phyloP scores from a whole-genome alignment of 2,329 filamentous ascomycete genomes.

The Colletotrichum lindemuthianum region DNA sequence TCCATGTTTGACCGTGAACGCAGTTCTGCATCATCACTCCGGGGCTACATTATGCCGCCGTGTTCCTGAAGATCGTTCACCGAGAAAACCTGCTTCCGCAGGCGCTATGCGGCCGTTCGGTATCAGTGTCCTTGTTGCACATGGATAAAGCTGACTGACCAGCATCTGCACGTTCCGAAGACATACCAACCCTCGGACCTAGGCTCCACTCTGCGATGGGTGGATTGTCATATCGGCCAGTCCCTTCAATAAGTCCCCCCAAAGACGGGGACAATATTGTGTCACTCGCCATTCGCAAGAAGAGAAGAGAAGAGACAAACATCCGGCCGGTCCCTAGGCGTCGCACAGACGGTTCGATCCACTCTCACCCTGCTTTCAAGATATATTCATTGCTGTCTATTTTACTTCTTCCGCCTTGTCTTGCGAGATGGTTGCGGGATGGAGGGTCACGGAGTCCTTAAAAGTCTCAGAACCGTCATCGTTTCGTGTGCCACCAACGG shows the following conservation, averaged over 20 bases:
- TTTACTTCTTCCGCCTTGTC: constrained; percentile 18
- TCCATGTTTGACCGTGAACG: background rate
- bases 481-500: constrained; percentile 7
- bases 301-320: constrained; percentile 25
- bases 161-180: constrained; percentile 1
- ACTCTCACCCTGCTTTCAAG: constrained; percentile 10
- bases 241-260: constrained; percentile 1
- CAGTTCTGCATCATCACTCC: background rate
- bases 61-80: constrained; percentile 14
- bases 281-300: constrained; percentile 16
- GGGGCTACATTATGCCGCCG: constrained; percentile 5
- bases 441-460: background rate
- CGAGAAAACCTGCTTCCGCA: constrained; percentile 11
- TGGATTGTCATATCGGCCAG: constrained; percentile 29
- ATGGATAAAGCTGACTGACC: constrained; percentile 9
- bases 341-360: constrained; percentile 28
- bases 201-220: constrained; percentile 11
- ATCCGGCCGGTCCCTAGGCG: constrained; percentile 14
- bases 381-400: constrained; percentile 11
- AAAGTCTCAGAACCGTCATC: constrained; percentile 3
- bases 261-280: constrained; percentile 19
- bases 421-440: constrained; percentile 13
- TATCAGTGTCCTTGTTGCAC: constrained; percentile 14
- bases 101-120: constrained; percentile 28
- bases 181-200: constrained; percentile 11